A percentile compares a stretch with the other conserved stretches of the same genome.
Evolutionary conservation across 73 alveolate genomes (phyloP).

Genomic region (Loxodes magnus): DNA sequence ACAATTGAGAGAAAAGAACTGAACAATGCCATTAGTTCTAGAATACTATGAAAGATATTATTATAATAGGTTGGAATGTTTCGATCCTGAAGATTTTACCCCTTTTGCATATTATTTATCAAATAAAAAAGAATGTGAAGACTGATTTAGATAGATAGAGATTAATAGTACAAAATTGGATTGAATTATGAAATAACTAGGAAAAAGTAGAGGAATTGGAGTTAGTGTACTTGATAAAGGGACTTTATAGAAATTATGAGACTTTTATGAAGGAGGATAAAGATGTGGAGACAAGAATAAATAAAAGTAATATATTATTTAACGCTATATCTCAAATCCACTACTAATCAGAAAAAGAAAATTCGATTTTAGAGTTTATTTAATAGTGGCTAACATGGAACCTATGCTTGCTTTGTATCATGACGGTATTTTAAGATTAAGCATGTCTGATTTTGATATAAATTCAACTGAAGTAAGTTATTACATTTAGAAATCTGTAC

Average conservation of each 20-base stretch:
- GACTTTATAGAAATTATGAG: too few species aligned
- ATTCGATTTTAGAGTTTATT: constrained; percentile 22
- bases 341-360: constrained; percentile 11
- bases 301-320: constrained; percentile 61
- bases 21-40: too few species aligned
- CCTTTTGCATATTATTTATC: not conserved
- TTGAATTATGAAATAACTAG: too few species aligned
- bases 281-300: too few species aligned
- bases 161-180: too few species aligned
- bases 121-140: not conserved
- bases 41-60: not conserved
- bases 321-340: constrained; percentile 33
- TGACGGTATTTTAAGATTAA: constrained; percentile 18
- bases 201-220: too few species aligned
- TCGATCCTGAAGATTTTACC: not conserved
- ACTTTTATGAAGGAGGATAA: too few species aligned
- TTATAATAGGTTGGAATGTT: constrained; percentile 1
- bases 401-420: constrained; percentile 16
- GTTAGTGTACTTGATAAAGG: too few species aligned
- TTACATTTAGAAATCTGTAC: constrained; percentile 12
- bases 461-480: constrained; percentile 2
- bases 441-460: constrained; percentile 7
- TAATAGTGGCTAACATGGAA: constrained; percentile 13
- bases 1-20: not conserved
- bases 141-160: too few species aligned